Evolutionary conservation across 495 filamentous ascomycete genomes (phyloP).

Genomic region (Friedmanniomyces simplex): DNA sequence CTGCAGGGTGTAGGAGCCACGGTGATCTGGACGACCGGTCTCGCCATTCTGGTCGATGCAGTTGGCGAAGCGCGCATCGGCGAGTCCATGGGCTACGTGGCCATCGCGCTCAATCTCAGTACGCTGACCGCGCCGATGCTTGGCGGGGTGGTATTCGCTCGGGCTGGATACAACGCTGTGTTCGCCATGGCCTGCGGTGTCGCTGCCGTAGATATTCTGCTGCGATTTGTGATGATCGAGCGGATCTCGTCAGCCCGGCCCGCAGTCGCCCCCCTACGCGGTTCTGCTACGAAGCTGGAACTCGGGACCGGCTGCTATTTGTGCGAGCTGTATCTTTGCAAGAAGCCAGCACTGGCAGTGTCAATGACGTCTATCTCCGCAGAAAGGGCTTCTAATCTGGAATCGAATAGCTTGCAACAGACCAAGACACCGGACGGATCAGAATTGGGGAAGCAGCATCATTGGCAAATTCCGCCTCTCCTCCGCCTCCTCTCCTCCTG

Average conservation of each 20-base stretch:
- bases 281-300: background rate
- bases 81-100: constrained; percentile 61
- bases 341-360: background rate
- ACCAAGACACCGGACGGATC: background rate
- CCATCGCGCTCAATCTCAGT: constrained; percentile 54
- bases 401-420: too few relatives aligned
- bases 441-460: background rate
- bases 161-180: constrained; percentile 15
- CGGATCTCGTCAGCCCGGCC: constrained; percentile 58
- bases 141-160: constrained; percentile 63
- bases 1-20: constrained; percentile 67
- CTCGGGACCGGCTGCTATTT: background rate
- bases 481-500: constrained; percentile 27
- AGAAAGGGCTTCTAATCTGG: background rate
- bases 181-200: constrained; percentile 15
- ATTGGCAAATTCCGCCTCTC: background rate
- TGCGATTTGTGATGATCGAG: constrained; percentile 43
- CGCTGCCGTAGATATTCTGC: constrained; percentile 9
- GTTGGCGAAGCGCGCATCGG: constrained; percentile 56
- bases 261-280: constrained; percentile 13
- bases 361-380: background rate
- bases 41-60: constrained; percentile 70
- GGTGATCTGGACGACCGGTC: constrained; percentile 66
- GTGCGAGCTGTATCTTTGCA: background rate
- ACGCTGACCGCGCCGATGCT: constrained; percentile 62